Conservation (phyloP, 2,329 filamentous ascomycete genomes). For the Fusarium guadeloupense region DNA sequence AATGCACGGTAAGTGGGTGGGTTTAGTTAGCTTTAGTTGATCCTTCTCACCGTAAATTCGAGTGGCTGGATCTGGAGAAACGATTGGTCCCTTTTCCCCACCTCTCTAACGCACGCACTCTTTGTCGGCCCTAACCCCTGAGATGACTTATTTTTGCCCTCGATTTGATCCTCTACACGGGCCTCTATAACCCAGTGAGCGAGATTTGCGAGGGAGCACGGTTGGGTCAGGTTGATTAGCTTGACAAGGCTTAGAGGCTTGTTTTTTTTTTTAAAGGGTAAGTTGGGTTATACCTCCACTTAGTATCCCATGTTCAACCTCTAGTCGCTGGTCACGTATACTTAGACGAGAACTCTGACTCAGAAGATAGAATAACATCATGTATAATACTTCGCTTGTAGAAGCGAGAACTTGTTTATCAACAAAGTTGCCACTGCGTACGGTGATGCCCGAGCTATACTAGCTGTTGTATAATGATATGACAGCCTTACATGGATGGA, state of each 20-base stretch:
- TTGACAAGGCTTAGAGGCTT: not conserved
- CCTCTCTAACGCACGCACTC: not conserved
- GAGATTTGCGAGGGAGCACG: conserved; percentile 27
- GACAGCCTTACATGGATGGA: conserved; percentile 19
- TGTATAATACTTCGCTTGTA: not conserved
- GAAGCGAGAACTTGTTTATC: conserved; percentile 6
- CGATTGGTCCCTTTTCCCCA: conserved; percentile 4
- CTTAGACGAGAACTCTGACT: not conserved
- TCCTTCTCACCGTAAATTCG: conserved; percentile 20
- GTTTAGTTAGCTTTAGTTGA: not conserved
- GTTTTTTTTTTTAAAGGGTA: not conserved
- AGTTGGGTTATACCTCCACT: not conserved
- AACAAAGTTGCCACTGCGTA: conserved; percentile 2
- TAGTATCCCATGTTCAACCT: not conserved
- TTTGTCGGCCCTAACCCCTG: not conserved
- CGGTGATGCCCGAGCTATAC: conserved; percentile 12
- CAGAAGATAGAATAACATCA: not conserved
- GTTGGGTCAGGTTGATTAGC: conserved; percentile 18
- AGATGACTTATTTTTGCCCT: not conserved
- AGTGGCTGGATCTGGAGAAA: conserved; percentile 16
- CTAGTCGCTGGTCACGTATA: not conserved
- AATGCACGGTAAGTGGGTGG: conserved; percentile 1
- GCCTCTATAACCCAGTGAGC: not conserved
- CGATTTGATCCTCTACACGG: conserved; percentile 12
- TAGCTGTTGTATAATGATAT: not conserved